phyloP scores from a whole-genome alignment of 75 land plant species.

The Adiantum capillusveneris region DNA sequence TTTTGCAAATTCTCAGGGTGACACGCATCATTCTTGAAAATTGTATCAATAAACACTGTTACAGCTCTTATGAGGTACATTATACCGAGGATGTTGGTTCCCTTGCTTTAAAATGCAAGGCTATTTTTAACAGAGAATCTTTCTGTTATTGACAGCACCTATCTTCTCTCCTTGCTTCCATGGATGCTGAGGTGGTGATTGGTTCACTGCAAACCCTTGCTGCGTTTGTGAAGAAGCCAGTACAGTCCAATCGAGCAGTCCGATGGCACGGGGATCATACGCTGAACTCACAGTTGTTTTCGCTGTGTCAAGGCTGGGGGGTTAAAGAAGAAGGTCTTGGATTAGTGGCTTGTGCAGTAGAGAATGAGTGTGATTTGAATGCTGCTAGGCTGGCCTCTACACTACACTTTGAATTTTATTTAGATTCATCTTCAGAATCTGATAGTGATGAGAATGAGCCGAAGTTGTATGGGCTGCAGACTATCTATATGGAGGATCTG shows the following conservation, averaged over 20 bases:
- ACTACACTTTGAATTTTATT: conserved; percentile 42
- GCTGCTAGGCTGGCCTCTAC: conserved; percentile 24
- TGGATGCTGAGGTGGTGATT: conserved; percentile 38
- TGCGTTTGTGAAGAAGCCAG: conserved; percentile 36
- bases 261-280: conserved; percentile 33
- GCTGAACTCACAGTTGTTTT: conserved; percentile 30
- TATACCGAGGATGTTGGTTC: no score
- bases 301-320: conserved; percentile 42
- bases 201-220: conserved; percentile 34
- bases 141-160: conserved; percentile 28
- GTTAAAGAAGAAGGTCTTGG: conserved; percentile 43
- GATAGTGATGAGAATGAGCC: background rate
- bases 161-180: conserved; percentile 31
- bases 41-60: conserved; percentile 33
- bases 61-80: conserved; percentile 30
- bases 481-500: conserved; percentile 29
- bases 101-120: no score
- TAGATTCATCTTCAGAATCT: conserved; percentile 7
- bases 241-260: conserved; percentile 28
- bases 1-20: conserved; percentile 36
- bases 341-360: conserved; percentile 29
- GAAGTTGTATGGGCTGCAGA: conserved; percentile 17
- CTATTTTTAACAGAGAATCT: background rate
- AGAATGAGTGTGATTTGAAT: conserved; percentile 29
- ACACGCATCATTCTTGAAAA: conserved; percentile 36